Conservation (phyloP, 2,329 filamentous ascomycete species). For the Aureobasidium sp. region DNA sequence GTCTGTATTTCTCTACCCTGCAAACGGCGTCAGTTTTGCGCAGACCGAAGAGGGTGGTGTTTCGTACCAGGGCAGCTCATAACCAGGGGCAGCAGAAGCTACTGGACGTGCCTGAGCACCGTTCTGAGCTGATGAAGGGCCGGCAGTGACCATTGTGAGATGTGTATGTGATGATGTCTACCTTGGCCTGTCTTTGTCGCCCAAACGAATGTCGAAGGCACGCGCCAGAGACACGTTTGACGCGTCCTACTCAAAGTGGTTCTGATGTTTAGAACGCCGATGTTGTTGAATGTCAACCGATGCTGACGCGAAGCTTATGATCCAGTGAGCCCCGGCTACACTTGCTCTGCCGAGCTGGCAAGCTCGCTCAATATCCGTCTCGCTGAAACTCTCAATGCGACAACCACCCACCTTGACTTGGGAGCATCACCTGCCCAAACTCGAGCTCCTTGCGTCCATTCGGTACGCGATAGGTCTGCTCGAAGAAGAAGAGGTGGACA, state of each 20-base stretch:
- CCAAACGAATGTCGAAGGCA: background rate
- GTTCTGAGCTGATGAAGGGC: constrained; percentile 36
- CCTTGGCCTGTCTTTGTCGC: background rate
- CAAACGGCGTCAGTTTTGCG: constrained; percentile 4
- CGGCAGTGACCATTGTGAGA: constrained; percentile 38
- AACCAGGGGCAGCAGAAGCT: constrained; percentile 42
- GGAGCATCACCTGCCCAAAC: background rate
- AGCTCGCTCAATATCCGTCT: background rate
- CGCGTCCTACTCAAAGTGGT: background rate
- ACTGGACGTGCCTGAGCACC: constrained; percentile 34
- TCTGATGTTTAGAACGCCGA: no score
- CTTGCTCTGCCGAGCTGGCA: background rate
- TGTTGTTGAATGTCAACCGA: no score
- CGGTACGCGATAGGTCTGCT: no score
- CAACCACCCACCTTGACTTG: background rate
- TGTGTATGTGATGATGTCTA: constrained; percentile 3
- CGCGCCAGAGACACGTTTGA: background rate
- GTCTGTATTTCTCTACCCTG: constrained; percentile 98
- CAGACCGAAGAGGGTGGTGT: background rate
- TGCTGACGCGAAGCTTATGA: no score
- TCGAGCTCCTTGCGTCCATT: background rate
- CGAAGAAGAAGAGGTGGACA: background rate
- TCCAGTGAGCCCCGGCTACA: background rate
- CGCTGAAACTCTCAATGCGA: background rate
- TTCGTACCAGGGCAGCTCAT: constrained; percentile 74